Percentiles rank a stretch among this genome's conserved stretches.
Conservation (phyloP, 306 rosid species). For the Castanea crenata region DNA sequence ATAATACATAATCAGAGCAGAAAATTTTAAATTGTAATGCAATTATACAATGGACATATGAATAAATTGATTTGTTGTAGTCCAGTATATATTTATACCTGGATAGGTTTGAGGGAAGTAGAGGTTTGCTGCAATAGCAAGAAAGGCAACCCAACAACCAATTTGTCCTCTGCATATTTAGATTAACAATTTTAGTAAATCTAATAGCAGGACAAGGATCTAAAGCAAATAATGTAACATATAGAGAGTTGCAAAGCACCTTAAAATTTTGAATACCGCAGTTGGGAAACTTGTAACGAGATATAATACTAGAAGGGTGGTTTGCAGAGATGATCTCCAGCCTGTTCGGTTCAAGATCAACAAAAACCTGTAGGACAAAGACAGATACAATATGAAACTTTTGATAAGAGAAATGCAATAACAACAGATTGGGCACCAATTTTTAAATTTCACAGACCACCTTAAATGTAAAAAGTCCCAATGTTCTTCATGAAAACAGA, state of each 20-base stretch:
- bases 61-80: background rate
- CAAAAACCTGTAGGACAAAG: slow-evolving; percentile 30
- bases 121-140: slow-evolving; percentile 35
- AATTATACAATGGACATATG: background rate
- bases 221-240: background rate
- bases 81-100: slow-evolving; percentile 21
- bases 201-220: background rate
- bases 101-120: slow-evolving; percentile 34
- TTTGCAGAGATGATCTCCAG: slow-evolving; percentile 34
- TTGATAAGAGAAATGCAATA: background rate
- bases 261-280: slow-evolving; percentile 34
- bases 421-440: background rate
- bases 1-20: slow-evolving; percentile 1
- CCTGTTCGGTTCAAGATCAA: slow-evolving; percentile 36
- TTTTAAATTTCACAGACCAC: background rate
- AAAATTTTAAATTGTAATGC: background rate
- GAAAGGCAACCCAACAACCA: slow-evolving; percentile 49
- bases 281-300: slow-evolving; percentile 40
- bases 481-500: background rate
- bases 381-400: background rate
- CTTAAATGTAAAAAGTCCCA: background rate
- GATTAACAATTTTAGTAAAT: background rate
- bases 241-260: slow-evolving; percentile 21
- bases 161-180: slow-evolving; percentile 39
- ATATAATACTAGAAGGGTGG: slow-evolving; percentile 33